Evolutionary conservation across 225 moss, liverwort and hornwort genomes (phyloP).

Genomic region (Pseudoscleropodium purum): DNA sequence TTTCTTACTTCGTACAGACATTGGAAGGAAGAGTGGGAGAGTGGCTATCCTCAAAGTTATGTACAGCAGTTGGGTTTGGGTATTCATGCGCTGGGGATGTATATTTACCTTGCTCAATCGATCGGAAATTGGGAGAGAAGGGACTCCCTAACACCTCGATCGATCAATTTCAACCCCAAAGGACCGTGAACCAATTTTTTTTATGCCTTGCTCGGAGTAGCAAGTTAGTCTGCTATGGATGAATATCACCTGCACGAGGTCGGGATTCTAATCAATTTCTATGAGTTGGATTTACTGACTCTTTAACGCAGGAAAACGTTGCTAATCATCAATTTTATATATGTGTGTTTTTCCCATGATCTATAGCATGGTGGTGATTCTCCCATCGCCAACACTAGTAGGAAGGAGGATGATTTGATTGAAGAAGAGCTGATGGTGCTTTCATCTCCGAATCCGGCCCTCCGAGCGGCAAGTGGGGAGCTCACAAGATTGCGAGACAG

Average conservation of each 20-base stretch:
- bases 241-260: not conserved
- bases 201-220: too few relatives aligned
- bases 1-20: not conserved
- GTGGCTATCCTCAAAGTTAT: not conserved
- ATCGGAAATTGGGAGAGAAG: not conserved
- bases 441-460: slow-evolving; percentile 48
- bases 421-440: slow-evolving; percentile 63
- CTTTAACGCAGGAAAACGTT: not conserved
- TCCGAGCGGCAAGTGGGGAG: slow-evolving; percentile 58
- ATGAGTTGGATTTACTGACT: not conserved
- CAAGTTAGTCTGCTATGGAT: not conserved
- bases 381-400: not conserved
- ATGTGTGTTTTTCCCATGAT: not conserved
- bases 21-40: not conserved
- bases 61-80: not conserved
- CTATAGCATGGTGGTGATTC: slow-evolving; percentile 21
- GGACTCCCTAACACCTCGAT: not conserved
- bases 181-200: not conserved
- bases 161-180: not conserved
- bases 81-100: not conserved
- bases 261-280: not conserved
- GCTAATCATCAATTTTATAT: not conserved
- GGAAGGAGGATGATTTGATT: slow-evolving; percentile 54
- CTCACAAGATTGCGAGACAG: slow-evolving; percentile 54
- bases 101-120: not conserved